Base-by-base conservation (phyloP, 2,329 filamentous ascomycete genomes). In the Chalara sp. region DNA sequence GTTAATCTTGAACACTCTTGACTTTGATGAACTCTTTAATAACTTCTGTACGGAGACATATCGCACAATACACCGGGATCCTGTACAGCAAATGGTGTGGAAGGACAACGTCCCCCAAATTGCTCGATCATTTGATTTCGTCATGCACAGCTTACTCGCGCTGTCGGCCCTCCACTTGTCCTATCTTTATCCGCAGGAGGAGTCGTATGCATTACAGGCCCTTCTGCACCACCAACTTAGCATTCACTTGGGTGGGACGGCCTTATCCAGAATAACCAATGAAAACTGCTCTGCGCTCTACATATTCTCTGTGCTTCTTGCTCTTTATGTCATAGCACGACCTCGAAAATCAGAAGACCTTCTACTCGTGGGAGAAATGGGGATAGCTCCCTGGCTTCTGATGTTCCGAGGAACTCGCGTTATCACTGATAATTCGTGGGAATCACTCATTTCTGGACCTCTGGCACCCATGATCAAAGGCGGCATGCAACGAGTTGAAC, bases 11-110 rank as follows among this genome's bases (percentile, higher is more conserved):
- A 21, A 21, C 21, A 21, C 21, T 3, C 21, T 3, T 21, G 21
- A 21, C 21, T 21, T 21, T 21, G 21, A 21, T 21, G 75, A 79
- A 55, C 68, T 80, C 2, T 65, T 80, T 5, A 75, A 80, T 57
- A 75, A 80, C 61, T 80, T 70, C 55, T 71, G 69, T 43, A 73
- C 70, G 1, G 71, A 70, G 7, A 80, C 76, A 1, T 71, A 69
- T 47, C 63, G 68, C n/a, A 78, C 75, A 0, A 61, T 79, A 4
- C 70, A 70, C 4, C 63, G 63, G 5, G 68, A 74, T 37, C 64
- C 70, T 0, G 56, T 63, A 6, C 54, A 76, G 3, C 70, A 71
- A 40, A 65, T 68, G 33, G 68, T 78, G 32, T 79, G 73, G 71
- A 69, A 70, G 5, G 65, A 72, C 6, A 72, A 70, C 47, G 70